phyloP scores from a whole-genome alignment of 23 red algal species.

The Pyropia yezoensis region DNA sequence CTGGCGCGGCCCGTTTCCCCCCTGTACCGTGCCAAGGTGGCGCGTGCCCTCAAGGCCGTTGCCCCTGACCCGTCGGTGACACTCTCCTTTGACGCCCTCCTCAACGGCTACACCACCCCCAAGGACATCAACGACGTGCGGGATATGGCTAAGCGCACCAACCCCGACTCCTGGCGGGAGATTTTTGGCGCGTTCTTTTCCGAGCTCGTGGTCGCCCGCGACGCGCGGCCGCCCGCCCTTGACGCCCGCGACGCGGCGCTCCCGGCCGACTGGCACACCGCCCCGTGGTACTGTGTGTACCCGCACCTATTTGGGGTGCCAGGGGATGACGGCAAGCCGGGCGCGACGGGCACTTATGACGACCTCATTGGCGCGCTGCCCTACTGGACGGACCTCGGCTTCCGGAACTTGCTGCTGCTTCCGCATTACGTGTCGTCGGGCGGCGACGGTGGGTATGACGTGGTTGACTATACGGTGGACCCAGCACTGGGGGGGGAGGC shows the following conservation, averaged over 20 bases:
- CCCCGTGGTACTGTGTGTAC: conserved; percentile 90
- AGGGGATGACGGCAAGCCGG: conserved; percentile 3
- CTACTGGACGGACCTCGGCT: conserved; percentile 61
- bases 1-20: conserved; percentile 1
- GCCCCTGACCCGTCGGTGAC: conserved; percentile 2
- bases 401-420: conserved; percentile 78
- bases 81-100: conserved; percentile 36
- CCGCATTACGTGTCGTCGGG: conserved; percentile 83
- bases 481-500: conserved; percentile 51
- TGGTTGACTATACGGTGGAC: conserved; percentile 44
- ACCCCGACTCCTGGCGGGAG: conserved; percentile 21
- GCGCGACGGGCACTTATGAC: conserved; percentile 27
- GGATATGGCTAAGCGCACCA: conserved; percentile 28
- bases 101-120: conserved; percentile 44
- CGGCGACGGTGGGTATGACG: conserved; percentile 84
- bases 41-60: not conserved
- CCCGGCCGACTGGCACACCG: conserved; percentile 72
- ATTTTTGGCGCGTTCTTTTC: conserved; percentile 43
- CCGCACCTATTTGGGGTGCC: conserved; percentile 62
- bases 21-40: conserved; percentile 4
- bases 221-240: conserved; percentile 12
- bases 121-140: conserved; percentile 22
- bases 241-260: conserved; percentile 33
- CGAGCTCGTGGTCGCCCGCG: conserved; percentile 22
- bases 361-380: conserved; percentile 47